Evolutionary conservation across 305 asterid species (phyloP), one percentile per base, ranked within the genome.

Genomic region (Fraxinus sp.): DNA sequence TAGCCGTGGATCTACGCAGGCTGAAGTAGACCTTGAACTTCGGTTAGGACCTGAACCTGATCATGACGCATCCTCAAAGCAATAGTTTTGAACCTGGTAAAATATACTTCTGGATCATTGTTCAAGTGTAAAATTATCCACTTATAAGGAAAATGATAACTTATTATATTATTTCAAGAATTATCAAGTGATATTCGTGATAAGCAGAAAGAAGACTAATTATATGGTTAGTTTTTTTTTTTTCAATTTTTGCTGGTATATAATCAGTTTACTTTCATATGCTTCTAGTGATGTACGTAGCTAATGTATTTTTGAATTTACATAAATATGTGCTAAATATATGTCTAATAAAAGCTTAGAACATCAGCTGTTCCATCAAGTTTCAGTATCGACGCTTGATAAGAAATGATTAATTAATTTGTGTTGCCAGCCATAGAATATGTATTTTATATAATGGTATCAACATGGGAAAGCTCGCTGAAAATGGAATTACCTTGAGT

Each of bases 1-100:
- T 83, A 30, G n/a, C 24, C 14, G 66, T 52, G 16, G 30, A 33
- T 13, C 22, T 37, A 59, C 35, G 55, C 80, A 13, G 37, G 83
- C 49, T 22, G 89, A 80, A 35, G 30, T 88, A 11, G 92, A 89
- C 80, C 92, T 88, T 46, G 92, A 89, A 22, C 92, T 88, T 59
- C 88, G 91, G 20, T 79, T 89, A 83, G 92, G 90, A 20, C 86
- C 86, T 9, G 87, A 86, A 70, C 92, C 89, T 0, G 46, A 49
- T 62, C 79, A n/a, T 57, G 71, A 57, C 77, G 85, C 84, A 72
- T 84, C 78, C 72, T 44, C 84, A 68, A 86, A 84, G 83, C 9
- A 72, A 46, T 44, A 16, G 64, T 7, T 14, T 74, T 46, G 52
- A 7, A 74, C 20, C 30, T 74, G 18, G 70, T 3, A 59, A 59